Evolutionary conservation across 129 eudicot species (phyloP), one percentile per base, ranked within the genome.

Genomic region (Kitagawia praeruptora): DNA sequence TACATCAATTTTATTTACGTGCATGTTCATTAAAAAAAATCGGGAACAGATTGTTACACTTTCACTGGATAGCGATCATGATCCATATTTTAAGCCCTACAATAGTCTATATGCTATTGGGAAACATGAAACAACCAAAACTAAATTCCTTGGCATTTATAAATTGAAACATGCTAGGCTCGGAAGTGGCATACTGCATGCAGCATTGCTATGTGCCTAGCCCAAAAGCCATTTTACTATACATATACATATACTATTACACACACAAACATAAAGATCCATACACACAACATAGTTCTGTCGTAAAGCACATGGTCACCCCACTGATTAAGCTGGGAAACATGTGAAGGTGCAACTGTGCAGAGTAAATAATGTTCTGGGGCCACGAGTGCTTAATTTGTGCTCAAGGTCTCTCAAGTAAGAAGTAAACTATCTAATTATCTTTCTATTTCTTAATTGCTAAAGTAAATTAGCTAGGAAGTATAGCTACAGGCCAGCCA

Each of bases 291-390:
- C 37, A 70, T 40, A 23, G 28, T 61, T n/a, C 69, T n/a, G 69
- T 61, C 4, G 37, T 74, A 31, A 71, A 63, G 82, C 97, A 91
- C 97, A 91, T 89, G 93, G 87, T 82, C 80, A 79, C 78, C 80
- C 93, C 97, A 85, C 81, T 91, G 89, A 89, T 87, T 89, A 79
- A 89, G 37, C 37, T 34, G 90, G 97, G 82, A 86, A 85, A 84
- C 97, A 87, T 89, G 97, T 89, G 93, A 87, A 71, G 80, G 31
- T 83, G 83, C 87, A 85, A 61, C 80, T 76, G 56, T 76, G 44
- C 45, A 42, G 85, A 79, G 48, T 41, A 83, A n/a, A 72, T 56
- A 37, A 44, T 74, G 34, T 74, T 77, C 77, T 31, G 91, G 91
- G 91, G 61, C 89, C 84, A 85, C 81, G 58, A 21, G 71, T 83